Evolutionary conservation across 2,329 filamentous ascomycete genomes (phyloP), one percentile per base, ranked within the genome.

Genomic region (Cucurbitaria berberidis): DNA sequence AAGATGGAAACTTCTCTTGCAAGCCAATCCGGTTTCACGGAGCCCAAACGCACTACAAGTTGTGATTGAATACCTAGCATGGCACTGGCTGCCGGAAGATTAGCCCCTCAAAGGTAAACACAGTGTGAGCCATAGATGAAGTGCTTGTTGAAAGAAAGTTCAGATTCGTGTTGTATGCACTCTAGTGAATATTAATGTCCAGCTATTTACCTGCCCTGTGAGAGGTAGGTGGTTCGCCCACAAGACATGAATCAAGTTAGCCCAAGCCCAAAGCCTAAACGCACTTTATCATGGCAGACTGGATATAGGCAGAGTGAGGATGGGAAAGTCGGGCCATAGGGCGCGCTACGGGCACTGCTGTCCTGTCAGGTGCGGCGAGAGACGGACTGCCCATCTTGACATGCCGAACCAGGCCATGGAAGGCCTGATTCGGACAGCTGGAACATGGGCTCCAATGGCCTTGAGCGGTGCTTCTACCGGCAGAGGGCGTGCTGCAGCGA

Each of bases 221-320:
- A 39, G 36, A 22, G 36, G 36, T 39, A 18, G 40, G 45, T 58
- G 55, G 53, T 48, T 63, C 53, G 61, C 51, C 26, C 18, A 39
- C 36, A 22, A 21, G 18, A 38, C 21, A 21, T 38, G 35, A 9
- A 21, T 38, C 35, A 22, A 22, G 19, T 38, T 38, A 11, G 18
- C 30, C 30, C 16, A 34, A 11, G 18, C 30, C 30, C 16, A 34
- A n/a, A 13, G 30, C 30, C 13, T 34, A 3, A 34, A n/a, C 2
- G 15, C 30, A 13, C 30, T n/a, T 10, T 5, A 34, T n/a, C n/a
- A 30, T 30, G 10, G 29, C 29, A 30, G 11, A 30, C 11, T 11
- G n/a, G n/a, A n/a, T n/a, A n/a, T n/a, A n/a, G n/a, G n/a, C n/a
- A n/a, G n/a, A n/a, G n/a, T 19, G 30, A 21, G 38, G 18, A 24